These are phyloP conservation scores for Galerina sulciceps DNA, from an alignment of 768 basidiomycete species.

Conservation along the genomic window DNA sequence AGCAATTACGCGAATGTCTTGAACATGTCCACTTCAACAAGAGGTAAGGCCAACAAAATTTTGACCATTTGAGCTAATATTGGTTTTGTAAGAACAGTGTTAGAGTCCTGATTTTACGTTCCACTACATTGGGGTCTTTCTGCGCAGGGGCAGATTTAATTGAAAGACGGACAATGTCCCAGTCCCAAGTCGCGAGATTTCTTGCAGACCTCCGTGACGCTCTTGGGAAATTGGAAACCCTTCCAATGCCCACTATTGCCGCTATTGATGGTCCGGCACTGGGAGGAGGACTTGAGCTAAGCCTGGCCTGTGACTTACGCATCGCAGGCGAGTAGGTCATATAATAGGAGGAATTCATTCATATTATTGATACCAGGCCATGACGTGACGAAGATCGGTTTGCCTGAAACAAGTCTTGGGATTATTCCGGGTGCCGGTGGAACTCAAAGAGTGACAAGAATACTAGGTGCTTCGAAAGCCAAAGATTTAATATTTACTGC, in stretches of 20 bases:
- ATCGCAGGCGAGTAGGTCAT: constrained; percentile 69
- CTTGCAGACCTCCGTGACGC: constrained; percentile 75
- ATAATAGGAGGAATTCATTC: neutral
- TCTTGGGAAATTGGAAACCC: constrained; percentile 73
- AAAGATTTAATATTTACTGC: constrained; percentile 90
- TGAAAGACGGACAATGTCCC: constrained; percentile 85
- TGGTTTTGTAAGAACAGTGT: constrained; percentile 44
- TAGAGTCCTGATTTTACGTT: constrained; percentile 83
- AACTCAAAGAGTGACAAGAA: constrained; percentile 79
- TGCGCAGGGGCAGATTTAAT: constrained; percentile 91
- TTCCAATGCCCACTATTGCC: constrained; percentile 89
- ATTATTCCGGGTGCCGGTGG: constrained; percentile 94
- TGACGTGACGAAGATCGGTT: constrained; percentile 80
- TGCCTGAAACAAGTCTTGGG: constrained; percentile 78
- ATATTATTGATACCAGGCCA: constrained; percentile 43
- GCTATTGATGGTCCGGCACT: constrained; percentile 94
- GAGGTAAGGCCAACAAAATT: constrained; percentile 41
- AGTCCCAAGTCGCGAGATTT: constrained; percentile 74
- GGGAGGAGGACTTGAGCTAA: constrained; percentile 90
- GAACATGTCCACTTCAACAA: constrained; percentile 70
- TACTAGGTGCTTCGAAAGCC: constrained; percentile 79
- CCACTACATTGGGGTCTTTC: constrained; percentile 77
- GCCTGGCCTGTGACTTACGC: constrained; percentile 88
- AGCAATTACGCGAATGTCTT: constrained; percentile 77
- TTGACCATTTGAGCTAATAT: constrained; percentile 2